Conservation (phyloP, 2,329 filamentous ascomycete genomes). For the Xylariaceae sp. region DNA sequence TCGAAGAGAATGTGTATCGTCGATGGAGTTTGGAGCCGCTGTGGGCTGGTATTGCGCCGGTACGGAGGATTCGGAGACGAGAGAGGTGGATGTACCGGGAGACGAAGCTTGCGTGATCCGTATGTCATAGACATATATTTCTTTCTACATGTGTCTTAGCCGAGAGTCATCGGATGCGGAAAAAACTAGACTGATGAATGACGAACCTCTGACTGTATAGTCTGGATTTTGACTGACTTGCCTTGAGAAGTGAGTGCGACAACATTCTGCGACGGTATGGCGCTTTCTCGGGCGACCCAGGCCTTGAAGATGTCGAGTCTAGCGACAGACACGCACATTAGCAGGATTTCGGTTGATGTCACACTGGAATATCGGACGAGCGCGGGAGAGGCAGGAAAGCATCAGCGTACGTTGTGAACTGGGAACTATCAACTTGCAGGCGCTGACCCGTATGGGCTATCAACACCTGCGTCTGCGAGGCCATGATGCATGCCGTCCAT, state of each 20-base stretch:
- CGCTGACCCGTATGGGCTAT: constrained; percentile 91
- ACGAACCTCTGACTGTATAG: constrained; percentile 73
- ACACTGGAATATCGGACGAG: constrained; percentile 12
- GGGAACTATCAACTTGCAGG: constrained; percentile 72
- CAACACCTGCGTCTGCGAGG: constrained; percentile 87
- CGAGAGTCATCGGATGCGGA: constrained; percentile 10
- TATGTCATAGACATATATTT: constrained; percentile 91
- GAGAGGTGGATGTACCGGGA: constrained; percentile 40
- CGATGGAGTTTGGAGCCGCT: constrained; percentile 76
- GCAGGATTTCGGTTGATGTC: background rate
- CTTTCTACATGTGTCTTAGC: constrained; percentile 53
- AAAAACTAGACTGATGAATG: background rate
- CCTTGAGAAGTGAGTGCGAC: constrained; percentile 84
- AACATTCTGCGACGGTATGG: constrained; percentile 74
- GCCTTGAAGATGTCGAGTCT: constrained; percentile 81
- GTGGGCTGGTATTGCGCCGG: constrained; percentile 58
- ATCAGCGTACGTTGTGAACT: constrained; percentile 66
- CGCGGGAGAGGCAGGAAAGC: constrained; percentile 1
- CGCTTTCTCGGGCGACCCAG: constrained; percentile 73
- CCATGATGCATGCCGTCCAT: constrained; percentile 40
- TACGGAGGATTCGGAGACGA: constrained; percentile 48
- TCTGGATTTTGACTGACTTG: constrained; percentile 78
- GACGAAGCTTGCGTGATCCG: constrained; percentile 63
- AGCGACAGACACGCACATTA: constrained; percentile 16
- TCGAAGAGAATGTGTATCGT: constrained; percentile 73